Percentiles rank a stretch among this genome's conserved stretches.
phyloP scores from a whole-genome alignment of 2,329 filamentous ascomycete genomes.

The Trichoderma cornu-damae region DNA sequence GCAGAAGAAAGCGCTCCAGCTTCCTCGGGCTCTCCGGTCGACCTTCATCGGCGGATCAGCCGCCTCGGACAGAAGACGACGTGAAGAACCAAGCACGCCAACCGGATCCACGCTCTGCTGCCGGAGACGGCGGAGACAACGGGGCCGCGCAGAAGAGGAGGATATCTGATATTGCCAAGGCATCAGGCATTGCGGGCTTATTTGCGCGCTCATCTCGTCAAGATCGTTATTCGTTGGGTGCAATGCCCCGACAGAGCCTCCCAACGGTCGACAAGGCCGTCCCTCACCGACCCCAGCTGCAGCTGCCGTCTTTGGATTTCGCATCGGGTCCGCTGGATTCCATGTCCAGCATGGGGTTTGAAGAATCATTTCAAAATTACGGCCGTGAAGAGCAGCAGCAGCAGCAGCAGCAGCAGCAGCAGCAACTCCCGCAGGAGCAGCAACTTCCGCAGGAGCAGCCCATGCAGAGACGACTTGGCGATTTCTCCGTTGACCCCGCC shows the following conservation, averaged over 20 bases:
- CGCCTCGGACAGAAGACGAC: constrained; percentile 4
- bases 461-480: not conserved
- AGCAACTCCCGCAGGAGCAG: not conserved
- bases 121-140: constrained; percentile 9
- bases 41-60: constrained; percentile 25
- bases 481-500: not conserved
- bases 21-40: constrained; percentile 34
- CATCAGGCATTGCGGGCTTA: constrained; percentile 30
- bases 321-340: constrained; percentile 30
- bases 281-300: constrained; percentile 25
- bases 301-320: constrained; percentile 30
- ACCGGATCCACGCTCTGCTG: constrained; percentile 20
- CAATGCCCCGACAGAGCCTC: not conserved
- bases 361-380: constrained; percentile 8
- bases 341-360: constrained; percentile 21
- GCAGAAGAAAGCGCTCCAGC: constrained; percentile 36
- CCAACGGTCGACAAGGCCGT: not conserved
- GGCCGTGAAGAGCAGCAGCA: constrained; percentile 18
- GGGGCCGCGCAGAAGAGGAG: constrained; percentile 37
- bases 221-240: not conserved
- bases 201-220: constrained; percentile 27
- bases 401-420: not conserved
- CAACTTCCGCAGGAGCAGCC: not conserved
- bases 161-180: constrained; percentile 37
- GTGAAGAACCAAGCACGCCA: constrained; percentile 11